Evolutionary conservation across 192 early-diverging fungal species (phyloP).

Genomic region (Spizellomyces sp.): DNA sequence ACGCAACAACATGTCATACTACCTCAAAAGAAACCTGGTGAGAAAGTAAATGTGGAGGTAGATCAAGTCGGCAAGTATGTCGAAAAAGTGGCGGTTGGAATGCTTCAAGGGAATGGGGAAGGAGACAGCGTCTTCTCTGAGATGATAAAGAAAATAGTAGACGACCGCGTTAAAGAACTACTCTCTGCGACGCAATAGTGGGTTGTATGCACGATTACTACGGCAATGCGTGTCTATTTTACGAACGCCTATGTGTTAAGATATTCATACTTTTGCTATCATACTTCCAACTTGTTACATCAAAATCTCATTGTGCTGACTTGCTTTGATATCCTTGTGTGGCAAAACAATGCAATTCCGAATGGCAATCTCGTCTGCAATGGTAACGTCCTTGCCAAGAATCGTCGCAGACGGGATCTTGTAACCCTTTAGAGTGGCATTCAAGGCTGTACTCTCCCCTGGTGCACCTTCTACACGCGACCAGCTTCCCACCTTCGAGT

Average conservation of each 20-base stretch:
- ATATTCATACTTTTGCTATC: no score
- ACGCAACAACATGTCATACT: constrained; percentile 85
- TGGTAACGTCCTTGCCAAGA: constrained; percentile 87
- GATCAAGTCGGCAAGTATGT: constrained; percentile 98
- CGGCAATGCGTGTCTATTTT: no score
- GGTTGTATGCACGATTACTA: no score
- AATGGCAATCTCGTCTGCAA: constrained; percentile 92
- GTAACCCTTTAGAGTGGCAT: constrained; percentile 82
- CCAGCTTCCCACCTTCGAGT: constrained; percentile 92
- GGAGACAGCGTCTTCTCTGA: constrained; percentile 7
- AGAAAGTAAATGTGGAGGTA: constrained; percentile 91
- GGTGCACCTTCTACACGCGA: constrained; percentile 89
- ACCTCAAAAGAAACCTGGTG: constrained; percentile 70
- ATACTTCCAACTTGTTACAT: constrained; percentile 58
- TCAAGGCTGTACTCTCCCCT: constrained; percentile 61
- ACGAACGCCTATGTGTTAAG: no score
- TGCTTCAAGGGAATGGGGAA: constrained; percentile 12
- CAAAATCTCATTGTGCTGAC: constrained; percentile 92
- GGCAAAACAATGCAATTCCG: constrained; percentile 97
- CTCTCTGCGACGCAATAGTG: background rate
- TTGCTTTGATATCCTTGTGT: constrained; percentile 91
- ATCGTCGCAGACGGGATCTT: constrained; percentile 93
- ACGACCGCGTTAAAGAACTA: constrained; percentile 25
- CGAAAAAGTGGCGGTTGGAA: constrained; percentile 64
- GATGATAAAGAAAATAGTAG: constrained; percentile 26